Percentiles rank a stretch among this genome's conserved stretches.
These are phyloP conservation scores for Naganishia randhawae DNA, from an alignment of 768 basidiomycete genomes.

Conservation along the genomic window DNA sequence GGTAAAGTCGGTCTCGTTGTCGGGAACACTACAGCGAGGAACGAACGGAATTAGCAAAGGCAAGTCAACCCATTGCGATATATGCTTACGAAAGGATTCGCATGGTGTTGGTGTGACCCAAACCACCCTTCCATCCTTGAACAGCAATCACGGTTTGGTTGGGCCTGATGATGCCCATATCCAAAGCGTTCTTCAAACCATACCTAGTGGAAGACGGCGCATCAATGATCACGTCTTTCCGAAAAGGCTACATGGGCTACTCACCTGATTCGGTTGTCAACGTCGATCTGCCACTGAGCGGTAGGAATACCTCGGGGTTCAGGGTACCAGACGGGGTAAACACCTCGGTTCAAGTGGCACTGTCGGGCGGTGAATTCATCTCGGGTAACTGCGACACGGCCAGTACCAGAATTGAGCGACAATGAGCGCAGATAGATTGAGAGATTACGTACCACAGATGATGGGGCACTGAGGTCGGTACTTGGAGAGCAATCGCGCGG, in stretches of 20 bases:
- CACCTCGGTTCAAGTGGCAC: constrained; percentile 91
- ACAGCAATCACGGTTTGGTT: constrained; percentile 88
- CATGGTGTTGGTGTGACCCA: constrained; percentile 65
- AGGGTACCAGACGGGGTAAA: constrained; percentile 94
- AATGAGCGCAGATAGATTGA: neutral
- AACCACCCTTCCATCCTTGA: constrained; percentile 98
- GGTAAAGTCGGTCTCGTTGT: constrained; percentile 48
- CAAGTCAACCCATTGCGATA: neutral
- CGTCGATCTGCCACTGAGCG: constrained; percentile 96
- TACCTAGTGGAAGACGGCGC: constrained; percentile 52
- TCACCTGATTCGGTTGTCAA: constrained; percentile 56
- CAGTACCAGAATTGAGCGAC: neutral
- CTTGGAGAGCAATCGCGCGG: constrained; percentile 91
- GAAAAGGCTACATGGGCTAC: constrained; percentile 49
- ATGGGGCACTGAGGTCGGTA: constrained; percentile 91
- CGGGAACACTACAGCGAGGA: constrained; percentile 37
- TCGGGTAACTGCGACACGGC: constrained; percentile 68
- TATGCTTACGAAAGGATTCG: constrained; percentile 42
- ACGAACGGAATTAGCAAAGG: neutral
- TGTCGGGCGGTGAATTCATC: constrained; percentile 93
- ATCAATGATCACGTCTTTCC: constrained; percentile 32
- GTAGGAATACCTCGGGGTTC: constrained; percentile 84
- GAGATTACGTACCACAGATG: constrained; percentile 70
- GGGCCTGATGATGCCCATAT: constrained; percentile 77
- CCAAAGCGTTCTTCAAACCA: constrained; percentile 74